Conservation (phyloP, 352 stramenopile species). For the Globisporangium iwayamae region DNA sequence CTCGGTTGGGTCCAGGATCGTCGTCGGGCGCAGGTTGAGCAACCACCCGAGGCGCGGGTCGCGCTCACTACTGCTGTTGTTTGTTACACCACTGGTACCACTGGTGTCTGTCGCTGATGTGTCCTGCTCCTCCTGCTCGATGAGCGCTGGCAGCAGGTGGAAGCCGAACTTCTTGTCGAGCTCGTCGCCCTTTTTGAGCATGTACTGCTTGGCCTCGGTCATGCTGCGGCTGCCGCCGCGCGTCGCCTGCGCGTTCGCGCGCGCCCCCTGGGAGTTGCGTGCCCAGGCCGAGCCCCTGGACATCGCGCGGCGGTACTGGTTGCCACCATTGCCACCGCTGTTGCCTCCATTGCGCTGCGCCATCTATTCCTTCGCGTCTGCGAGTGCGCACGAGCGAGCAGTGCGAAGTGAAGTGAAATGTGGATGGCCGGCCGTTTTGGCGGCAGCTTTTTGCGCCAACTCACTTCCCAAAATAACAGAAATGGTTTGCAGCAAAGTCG, state of each 20-base stretch:
- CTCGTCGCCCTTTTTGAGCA: slow-evolving; percentile 57
- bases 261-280: slow-evolving; percentile 67
- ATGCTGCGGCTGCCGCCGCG: slow-evolving; percentile 40
- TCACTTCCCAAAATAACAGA: neutral
- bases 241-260: slow-evolving; percentile 42
- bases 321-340: slow-evolving; percentile 13
- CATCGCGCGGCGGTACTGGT: slow-evolving; percentile 50
- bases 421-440: neutral
- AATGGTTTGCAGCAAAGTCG: neutral
- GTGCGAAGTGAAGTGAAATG: neutral
- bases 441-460: too few species aligned
- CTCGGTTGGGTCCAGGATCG: slow-evolving; percentile 48
- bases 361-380: slow-evolving; percentile 8
- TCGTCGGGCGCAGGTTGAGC: slow-evolving; percentile 63
- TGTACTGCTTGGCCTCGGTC: slow-evolving; percentile 56
- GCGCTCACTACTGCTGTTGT: neutral
- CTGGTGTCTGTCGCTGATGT: neutral
- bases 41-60: slow-evolving; percentile 60
- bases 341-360: slow-evolving; percentile 12
- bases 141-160: slow-evolving; percentile 46
- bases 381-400: too few species aligned
- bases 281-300: slow-evolving; percentile 59
- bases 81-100: neutral
- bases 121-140: slow-evolving; percentile 45
- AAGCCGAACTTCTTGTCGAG: slow-evolving; percentile 75